Conservation (phyloP, 108 stramenopile genomes). For the Cyclotella atomus region DNA sequence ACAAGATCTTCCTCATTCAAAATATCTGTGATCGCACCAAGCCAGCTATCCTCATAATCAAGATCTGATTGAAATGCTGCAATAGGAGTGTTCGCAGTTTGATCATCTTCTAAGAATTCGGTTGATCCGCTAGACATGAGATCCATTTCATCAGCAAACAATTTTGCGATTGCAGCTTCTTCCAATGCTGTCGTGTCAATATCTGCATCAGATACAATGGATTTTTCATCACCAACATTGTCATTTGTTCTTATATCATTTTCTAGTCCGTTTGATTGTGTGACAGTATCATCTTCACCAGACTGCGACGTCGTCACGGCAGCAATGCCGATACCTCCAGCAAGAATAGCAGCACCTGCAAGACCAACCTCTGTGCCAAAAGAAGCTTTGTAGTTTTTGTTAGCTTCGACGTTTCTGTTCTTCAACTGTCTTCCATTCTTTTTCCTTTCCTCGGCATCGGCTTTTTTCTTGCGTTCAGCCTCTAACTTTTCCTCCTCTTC, state of each 20-base stretch:
- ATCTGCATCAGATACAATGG: no score
- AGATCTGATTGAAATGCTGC: conserved; percentile 1
- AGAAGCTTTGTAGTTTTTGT: not conserved
- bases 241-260: no score
- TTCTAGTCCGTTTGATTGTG: conserved; percentile 1
- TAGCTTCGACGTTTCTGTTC: not conserved
- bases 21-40: conserved; percentile 29
- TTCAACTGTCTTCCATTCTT: conserved; percentile 8
- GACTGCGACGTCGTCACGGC: not conserved
- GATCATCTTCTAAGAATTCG: no score
- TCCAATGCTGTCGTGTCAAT: no score
- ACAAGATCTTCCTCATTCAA: conserved; percentile 31
- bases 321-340: no score
- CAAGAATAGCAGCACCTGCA: not conserved
- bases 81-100: no score
- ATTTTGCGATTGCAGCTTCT: no score
- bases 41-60: conserved; percentile 28
- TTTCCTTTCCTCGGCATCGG: not conserved
- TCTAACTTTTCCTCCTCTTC: conserved; percentile 34
- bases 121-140: no score
- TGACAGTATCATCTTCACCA: not conserved
- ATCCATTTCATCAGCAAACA: no score
- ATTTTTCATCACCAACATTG: no score
- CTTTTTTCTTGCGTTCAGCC: conserved; percentile 22
- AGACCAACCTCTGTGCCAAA: not conserved